Percentiles rank a stretch among this genome's conserved stretches.
phyloP scores from a whole-genome alignment of 2,329 filamentous ascomycete genomes.

The Seiridium unicorne region DNA sequence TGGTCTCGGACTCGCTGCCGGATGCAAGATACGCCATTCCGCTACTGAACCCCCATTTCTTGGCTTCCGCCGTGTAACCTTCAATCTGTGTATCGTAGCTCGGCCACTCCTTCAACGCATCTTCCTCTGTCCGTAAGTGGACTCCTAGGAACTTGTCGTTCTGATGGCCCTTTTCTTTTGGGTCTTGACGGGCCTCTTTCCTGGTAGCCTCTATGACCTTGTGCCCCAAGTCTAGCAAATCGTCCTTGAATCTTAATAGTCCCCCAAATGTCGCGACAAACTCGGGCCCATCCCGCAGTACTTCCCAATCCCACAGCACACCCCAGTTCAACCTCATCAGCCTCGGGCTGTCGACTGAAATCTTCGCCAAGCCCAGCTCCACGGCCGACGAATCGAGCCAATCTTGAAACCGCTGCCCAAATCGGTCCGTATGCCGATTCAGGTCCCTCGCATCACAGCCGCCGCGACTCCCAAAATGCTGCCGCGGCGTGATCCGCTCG shows the following conservation, averaged over 20 bases:
- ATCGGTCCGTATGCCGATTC: conserved; percentile 35
- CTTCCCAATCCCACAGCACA: conserved; percentile 42
- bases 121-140: conserved; percentile 44
- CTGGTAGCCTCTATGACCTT: conserved; percentile 13
- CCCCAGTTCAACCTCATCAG: conserved; percentile 38
- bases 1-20: conserved; percentile 38
- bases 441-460: conserved; percentile 36
- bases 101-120: conserved; percentile 42
- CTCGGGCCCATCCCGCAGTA: conserved; percentile 43
- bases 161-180: conserved; percentile 10
- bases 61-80: conserved; percentile 33
- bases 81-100: conserved; percentile 36
- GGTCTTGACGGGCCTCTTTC: conserved; percentile 20
- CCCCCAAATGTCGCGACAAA: conserved; percentile 42
- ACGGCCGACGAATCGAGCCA: conserved; percentile 20
- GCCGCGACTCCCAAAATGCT: conserved; percentile 27
- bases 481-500: conserved; percentile 36
- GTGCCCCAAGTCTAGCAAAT: conserved; percentile 25
- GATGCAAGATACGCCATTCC: conserved; percentile 40
- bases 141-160: conserved; percentile 31
- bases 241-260: conserved; percentile 35
- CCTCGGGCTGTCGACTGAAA: conserved; percentile 25
- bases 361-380: conserved; percentile 14
- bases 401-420: conserved; percentile 27
- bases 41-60: conserved; percentile 27